Evolutionary conservation across 441 rosid species (phyloP).

Genomic region (Eugenia klotzschiana): DNA sequence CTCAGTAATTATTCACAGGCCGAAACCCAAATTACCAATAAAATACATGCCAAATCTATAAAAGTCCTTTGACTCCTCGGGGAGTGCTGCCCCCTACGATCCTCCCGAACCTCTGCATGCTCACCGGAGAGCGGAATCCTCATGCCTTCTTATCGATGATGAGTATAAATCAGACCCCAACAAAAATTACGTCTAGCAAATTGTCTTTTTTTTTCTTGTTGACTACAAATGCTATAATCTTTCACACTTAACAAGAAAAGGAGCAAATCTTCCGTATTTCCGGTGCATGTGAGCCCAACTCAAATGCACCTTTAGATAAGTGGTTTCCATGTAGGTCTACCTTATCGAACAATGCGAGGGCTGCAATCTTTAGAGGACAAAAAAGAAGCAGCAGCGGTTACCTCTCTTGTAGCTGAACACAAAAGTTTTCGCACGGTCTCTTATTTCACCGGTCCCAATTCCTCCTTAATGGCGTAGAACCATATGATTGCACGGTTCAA

Average conservation of each 20-base stretch:
- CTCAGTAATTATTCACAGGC: too few species aligned
- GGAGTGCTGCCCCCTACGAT: too few species aligned
- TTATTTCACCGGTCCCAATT: background rate
- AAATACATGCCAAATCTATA: too few species aligned
- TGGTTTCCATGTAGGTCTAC: background rate
- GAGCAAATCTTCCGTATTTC: background rate
- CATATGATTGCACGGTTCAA: too few species aligned
- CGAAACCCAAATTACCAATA: too few species aligned
- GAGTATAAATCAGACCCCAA: too few species aligned
- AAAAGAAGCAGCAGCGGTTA: background rate
- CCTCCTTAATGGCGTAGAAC: too few species aligned
- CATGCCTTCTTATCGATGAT: too few species aligned
- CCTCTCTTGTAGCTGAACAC: background rate
- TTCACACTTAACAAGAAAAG: background rate
- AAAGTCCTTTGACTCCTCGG: too few species aligned
- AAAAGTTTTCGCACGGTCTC: background rate
- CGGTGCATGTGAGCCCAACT: background rate
- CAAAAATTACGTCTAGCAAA: background rate
- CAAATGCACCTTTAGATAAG: background rate
- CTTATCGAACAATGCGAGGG: background rate
- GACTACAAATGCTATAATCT: background rate
- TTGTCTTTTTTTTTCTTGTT: background rate
- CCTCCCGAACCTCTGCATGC: too few species aligned
- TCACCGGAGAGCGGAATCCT: too few species aligned
- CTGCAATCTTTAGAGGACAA: background rate